Base-by-base conservation (phyloP, 192 early-diverging fungal species). In the Rhizoclosmatium globosum region DNA sequence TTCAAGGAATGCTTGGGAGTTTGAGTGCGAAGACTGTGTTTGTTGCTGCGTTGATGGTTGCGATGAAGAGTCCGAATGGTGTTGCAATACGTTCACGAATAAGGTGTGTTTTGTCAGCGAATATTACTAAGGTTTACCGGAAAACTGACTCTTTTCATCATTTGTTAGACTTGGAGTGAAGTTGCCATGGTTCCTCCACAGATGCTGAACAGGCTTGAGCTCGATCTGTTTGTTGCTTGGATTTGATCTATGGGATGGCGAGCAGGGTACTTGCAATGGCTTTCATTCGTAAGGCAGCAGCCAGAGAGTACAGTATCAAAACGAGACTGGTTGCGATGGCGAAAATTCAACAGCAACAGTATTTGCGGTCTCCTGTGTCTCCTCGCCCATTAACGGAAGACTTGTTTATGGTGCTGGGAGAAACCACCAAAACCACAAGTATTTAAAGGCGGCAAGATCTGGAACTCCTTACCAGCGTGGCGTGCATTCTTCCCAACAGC, bases 61-160 rank as follows among this genome's bases (percentile, higher is more conserved):
- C 77, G 39, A 78, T 78, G 77, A 78, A 78, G 77, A n/a, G 21
- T 70, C 77, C 77, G 39, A 61, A 68, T 44, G 77, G 39, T 68
- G 66, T 48, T 66, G 66, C 44, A 78, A 78, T 58, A 71, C 77
- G 15, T 78, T 58, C 68, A 71, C 77, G 0, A 78, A 78, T 46
- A 45, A 38, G 68, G 77, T 78, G 13, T 2, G 77, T 57, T 31
- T n/a, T 43, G 59, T 59, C 53, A 57, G 23, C 13, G 1, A n/a
- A 64, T 23, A 17, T 38, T 65, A 60, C 73, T 39, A 19, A 64
- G 17, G 17, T 53, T 53, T 13, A 53, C 50, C 50, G 17, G 17
- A 53, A 53, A 53, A 53, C 50, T 53, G 17, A 7, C 6, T 53
- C 43, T 69, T 47, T 15, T 2, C 43, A 0, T 69, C 43, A 21